Conservation (phyloP, 805 yeast species). For the Barnettozyma pratensis region DNA sequence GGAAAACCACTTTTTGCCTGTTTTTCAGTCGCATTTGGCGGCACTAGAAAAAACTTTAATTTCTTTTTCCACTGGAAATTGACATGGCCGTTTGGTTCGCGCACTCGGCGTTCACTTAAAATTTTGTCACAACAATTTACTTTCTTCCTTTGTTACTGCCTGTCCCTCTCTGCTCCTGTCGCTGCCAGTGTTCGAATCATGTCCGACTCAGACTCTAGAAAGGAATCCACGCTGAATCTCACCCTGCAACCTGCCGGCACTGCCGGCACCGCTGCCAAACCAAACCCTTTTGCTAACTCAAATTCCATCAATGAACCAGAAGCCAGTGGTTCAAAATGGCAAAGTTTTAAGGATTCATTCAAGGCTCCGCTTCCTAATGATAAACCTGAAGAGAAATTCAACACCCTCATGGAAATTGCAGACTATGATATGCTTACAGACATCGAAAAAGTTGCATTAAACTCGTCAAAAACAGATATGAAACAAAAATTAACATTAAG, state of each 20-base stretch:
- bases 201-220: not conserved
- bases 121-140: not conserved
- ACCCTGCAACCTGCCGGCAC: too few species aligned
- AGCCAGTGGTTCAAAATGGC: slow-evolving; percentile 4
- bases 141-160: not conserved
- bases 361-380: slow-evolving; percentile 24
- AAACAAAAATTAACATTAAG: slow-evolving; percentile 32
- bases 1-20: too few species aligned
- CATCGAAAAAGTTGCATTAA: slow-evolving; percentile 32
- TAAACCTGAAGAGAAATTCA: slow-evolving; percentile 12
- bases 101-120: not conserved
- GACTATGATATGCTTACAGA: slow-evolving; percentile 27
- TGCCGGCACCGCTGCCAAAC: not conserved
- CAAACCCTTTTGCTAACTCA: not conserved
- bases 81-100: not conserved
- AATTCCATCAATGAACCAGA: not conserved
- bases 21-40: too few species aligned
- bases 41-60: too few species aligned
- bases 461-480: slow-evolving; percentile 35
- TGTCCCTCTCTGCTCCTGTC: too few species aligned
- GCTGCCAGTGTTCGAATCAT: not conserved
- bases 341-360: slow-evolving; percentile 43
- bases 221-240: not conserved
- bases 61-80: too few species aligned
- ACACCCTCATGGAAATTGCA: slow-evolving; percentile 11